These are phyloP conservation scores for Chytriomyces confervae DNA, from an alignment of 192 early-diverging fungal species.

Conservation along the genomic window DNA sequence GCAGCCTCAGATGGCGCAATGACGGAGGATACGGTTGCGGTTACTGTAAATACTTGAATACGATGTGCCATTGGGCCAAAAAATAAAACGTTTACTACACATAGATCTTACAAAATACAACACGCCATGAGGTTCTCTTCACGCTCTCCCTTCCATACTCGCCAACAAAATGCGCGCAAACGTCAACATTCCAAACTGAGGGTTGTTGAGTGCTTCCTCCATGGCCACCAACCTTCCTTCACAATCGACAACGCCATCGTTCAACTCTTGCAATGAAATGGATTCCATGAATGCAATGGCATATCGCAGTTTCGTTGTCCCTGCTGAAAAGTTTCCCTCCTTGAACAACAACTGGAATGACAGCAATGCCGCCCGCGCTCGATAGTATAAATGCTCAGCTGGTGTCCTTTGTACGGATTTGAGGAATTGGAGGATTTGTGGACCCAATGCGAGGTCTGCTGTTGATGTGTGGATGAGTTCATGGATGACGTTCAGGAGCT, in stretches of 20 bases:
- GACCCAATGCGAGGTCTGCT: neutral
- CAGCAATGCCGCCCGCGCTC: slow-evolving; percentile 1
- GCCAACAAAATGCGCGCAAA: neutral
- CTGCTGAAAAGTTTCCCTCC: slow-evolving; percentile 2
- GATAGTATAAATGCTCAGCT: slow-evolving; percentile 9
- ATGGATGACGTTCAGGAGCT: slow-evolving; percentile 2
- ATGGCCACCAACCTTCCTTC: neutral
- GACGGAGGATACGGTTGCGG: too few species aligned
- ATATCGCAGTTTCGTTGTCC: neutral
- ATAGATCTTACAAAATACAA: neutral
- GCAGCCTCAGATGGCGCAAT: too few species aligned
- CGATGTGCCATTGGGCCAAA: neutral
- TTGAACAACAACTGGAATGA: neutral
- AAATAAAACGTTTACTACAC: neutral
- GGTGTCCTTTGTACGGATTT: neutral
- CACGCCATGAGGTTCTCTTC: neutral
- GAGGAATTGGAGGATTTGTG: neutral
- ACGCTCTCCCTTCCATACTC: slow-evolving; percentile 6
- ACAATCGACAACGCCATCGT: neutral
- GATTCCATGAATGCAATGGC: neutral
- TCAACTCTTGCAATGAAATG: neutral
- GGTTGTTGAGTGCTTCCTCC: neutral
- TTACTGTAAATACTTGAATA: too few species aligned
- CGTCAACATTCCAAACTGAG: slow-evolving; percentile 1
- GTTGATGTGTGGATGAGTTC: neutral